Evolutionary conservation across 1,284 basidiomycete genomes (phyloP).

Genomic region (Trichosporon sp.): DNA sequence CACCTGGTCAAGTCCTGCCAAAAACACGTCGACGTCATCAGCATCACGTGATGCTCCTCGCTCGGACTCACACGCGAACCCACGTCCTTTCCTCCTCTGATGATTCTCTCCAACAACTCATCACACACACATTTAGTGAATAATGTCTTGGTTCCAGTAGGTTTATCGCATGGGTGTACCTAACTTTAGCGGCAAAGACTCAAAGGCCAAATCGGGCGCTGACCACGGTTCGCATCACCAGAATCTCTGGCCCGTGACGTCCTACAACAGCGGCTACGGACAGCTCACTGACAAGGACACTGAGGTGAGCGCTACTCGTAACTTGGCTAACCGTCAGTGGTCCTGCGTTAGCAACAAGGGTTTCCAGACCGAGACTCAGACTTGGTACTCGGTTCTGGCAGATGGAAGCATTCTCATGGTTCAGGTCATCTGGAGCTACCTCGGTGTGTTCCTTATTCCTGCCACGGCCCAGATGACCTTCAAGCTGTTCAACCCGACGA

Average conservation of each 20-base stretch:
- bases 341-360: constrained; percentile 69
- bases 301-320: constrained; percentile 38
- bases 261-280: constrained; percentile 50
- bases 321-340: constrained; percentile 61
- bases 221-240: constrained; percentile 47
- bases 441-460: constrained; percentile 62
- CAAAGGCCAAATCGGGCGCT: neutral
- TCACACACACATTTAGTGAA: too few relatives aligned
- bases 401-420: constrained; percentile 83
- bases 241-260: constrained; percentile 77
- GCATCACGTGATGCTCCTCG: neutral
- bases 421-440: constrained; percentile 92
- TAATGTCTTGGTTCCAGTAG: constrained; percentile 31
- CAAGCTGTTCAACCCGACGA: constrained; percentile 83
- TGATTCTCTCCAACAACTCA: neutral
- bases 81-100: too few relatives aligned
- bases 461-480: constrained; percentile 95
- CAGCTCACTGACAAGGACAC: constrained; percentile 50
- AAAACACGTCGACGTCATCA: neutral
- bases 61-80: neutral
- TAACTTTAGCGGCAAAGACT: constrained; percentile 13
- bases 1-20: too few relatives aligned
- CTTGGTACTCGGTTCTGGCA: constrained; percentile 79
- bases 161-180: neutral
- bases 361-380: constrained; percentile 90